phyloP scores from a whole-genome alignment of 139 green algal species.

The Closterium sp. region DNA sequence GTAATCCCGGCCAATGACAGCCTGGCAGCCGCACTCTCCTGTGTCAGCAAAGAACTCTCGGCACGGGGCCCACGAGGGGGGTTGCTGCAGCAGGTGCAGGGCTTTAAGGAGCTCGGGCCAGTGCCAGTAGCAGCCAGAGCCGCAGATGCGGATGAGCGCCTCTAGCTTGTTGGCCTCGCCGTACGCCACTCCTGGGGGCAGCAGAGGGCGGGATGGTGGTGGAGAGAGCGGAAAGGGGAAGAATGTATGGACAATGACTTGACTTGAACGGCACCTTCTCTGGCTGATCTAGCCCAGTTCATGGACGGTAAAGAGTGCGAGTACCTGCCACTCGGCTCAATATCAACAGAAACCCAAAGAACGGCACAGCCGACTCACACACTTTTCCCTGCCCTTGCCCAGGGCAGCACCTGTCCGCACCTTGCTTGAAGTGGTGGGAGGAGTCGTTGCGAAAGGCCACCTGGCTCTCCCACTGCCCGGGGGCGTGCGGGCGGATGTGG shows the following conservation, averaged over 20 bases:
- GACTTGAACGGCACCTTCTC: background rate
- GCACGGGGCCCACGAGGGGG: background rate
- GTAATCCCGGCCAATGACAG: background rate
- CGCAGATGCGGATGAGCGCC: background rate
- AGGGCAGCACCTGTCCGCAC: background rate
- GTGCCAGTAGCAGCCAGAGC: background rate
- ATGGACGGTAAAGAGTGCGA: background rate
- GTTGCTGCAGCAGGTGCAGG: background rate
- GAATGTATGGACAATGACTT: background rate
- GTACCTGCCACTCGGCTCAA: background rate
- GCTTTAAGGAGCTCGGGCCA: background rate
- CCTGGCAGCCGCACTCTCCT: slow-evolving; percentile 4
- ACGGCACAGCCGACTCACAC: background rate
- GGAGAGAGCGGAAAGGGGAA: background rate
- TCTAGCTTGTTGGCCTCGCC: slow-evolving; percentile 18
- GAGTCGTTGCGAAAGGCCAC: slow-evolving; percentile 19
- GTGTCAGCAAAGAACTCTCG: background rate
- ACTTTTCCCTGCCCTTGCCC: background rate
- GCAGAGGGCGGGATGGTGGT: background rate
- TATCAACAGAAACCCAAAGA: background rate
- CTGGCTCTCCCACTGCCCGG: slow-evolving; percentile 19
- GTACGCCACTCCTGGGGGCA: background rate
- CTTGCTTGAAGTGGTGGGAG: slow-evolving; percentile 1
- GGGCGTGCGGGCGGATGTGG: slow-evolving; percentile 5
- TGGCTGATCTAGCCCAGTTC: background rate